phyloP scores from a whole-genome alignment of 2,329 filamentous ascomycete genomes.

The Epichloe sp. region DNA sequence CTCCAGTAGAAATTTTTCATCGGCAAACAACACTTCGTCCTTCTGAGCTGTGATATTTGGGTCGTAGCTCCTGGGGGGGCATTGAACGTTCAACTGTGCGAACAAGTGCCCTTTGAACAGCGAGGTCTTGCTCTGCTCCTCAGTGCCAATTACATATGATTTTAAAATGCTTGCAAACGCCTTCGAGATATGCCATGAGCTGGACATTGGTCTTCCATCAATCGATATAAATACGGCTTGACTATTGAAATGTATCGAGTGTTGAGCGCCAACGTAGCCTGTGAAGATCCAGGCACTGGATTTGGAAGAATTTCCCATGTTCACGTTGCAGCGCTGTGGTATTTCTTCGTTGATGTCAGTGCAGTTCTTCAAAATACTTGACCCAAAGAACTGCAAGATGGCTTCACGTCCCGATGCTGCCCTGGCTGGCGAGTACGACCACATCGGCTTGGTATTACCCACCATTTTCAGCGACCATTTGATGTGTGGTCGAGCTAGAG shows the following conservation, averaged over 20 bases:
- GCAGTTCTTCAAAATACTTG: constrained; percentile 41
- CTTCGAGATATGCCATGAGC: constrained; percentile 32
- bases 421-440: constrained; percentile 48
- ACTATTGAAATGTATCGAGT: constrained; percentile 11
- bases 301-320: neutral
- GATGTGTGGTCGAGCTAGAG: constrained; percentile 49
- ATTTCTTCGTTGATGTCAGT: constrained; percentile 19
- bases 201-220: constrained; percentile 51
- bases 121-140: neutral
- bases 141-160: constrained; percentile 17
- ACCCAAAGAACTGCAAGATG: constrained; percentile 48
- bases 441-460: constrained; percentile 37
- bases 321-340: neutral
- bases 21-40: constrained; percentile 54
- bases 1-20: constrained; percentile 33
- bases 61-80: constrained; percentile 52
- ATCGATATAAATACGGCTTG: constrained; percentile 46
- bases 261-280: constrained; percentile 40
- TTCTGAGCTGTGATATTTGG: constrained; percentile 60
- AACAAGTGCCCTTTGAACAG: constrained; percentile 38
- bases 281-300: constrained; percentile 26
- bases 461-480: constrained; percentile 47
- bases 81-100: constrained; percentile 49
- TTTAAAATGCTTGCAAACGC: constrained; percentile 43
- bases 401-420: constrained; percentile 41